Conservation (phyloP, 768 basidiomycete genomes). For the Podaxis carcinomalis region DNA sequence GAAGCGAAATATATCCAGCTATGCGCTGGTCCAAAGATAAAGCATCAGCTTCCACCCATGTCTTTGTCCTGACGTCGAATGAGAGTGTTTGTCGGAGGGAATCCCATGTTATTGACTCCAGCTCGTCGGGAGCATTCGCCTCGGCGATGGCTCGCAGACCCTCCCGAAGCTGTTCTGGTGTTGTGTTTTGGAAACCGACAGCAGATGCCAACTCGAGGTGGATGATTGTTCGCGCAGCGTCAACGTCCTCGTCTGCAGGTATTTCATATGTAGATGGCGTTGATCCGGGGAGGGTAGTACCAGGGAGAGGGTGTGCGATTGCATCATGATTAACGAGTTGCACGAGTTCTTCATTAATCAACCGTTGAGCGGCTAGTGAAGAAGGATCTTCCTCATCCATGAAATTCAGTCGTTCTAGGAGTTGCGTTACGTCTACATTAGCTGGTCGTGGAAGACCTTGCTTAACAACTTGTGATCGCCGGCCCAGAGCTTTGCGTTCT, state of each 20-base stretch:
- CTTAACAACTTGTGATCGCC: slow-evolving; percentile 80
- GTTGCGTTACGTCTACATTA: slow-evolving; percentile 65
- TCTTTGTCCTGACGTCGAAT: slow-evolving; percentile 49
- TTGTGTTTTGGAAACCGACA: slow-evolving; percentile 85
- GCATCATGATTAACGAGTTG: slow-evolving; percentile 84
- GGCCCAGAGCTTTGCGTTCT: slow-evolving; percentile 72
- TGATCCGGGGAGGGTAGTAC: slow-evolving; percentile 73
- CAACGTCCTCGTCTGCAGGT: slow-evolving; percentile 75
- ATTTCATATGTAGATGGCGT: slow-evolving; percentile 63
- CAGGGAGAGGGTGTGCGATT: slow-evolving; percentile 82
- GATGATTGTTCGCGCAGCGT: slow-evolving; percentile 63
- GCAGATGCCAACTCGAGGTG: slow-evolving; percentile 75
- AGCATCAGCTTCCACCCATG: slow-evolving; percentile 63
- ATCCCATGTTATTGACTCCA: slow-evolving; percentile 61
- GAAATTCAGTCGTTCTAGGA: slow-evolving; percentile 57
- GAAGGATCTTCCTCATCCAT: slow-evolving; percentile 41
- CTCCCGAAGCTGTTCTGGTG: slow-evolving; percentile 71
- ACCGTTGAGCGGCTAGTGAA: slow-evolving; percentile 45
- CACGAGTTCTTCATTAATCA: slow-evolving; percentile 78
- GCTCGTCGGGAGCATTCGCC: slow-evolving; percentile 56
- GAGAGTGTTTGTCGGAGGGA: slow-evolving; percentile 54
- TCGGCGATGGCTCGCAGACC: slow-evolving; percentile 64
- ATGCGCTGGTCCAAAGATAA: slow-evolving; percentile 60
- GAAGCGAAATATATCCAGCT: slow-evolving; percentile 56
- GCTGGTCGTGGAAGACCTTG: slow-evolving; percentile 81